A percentile compares a stretch with the other conserved stretches of the same genome.
Conservation (phyloP, 352 stramenopile species). For the Globisporangium okanoganense region DNA sequence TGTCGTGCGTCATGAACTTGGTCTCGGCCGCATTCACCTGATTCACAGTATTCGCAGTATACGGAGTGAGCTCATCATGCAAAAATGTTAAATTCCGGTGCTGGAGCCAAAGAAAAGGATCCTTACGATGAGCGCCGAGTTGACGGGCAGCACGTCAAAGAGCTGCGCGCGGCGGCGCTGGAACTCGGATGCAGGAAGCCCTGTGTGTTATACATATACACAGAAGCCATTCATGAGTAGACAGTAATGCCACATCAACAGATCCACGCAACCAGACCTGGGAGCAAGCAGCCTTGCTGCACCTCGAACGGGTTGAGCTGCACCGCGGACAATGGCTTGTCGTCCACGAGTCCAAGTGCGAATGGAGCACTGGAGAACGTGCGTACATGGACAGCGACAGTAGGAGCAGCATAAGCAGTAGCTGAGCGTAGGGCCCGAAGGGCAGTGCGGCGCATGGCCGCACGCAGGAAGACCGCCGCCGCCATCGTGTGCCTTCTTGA, state of each 20-base stretch:
- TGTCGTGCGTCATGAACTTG: slow-evolving; percentile 88
- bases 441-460: neutral
- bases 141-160: slow-evolving; percentile 56
- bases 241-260: neutral
- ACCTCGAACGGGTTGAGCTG: slow-evolving; percentile 51
- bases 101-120: neutral
- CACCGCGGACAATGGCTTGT: slow-evolving; percentile 6
- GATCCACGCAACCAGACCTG: slow-evolving; percentile 22
- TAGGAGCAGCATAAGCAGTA: neutral
- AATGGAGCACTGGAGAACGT: slow-evolving; percentile 22
- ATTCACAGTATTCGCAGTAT: neutral
- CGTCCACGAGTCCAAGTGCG: slow-evolving; percentile 23
- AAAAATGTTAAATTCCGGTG: neutral
- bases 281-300: slow-evolving; percentile 40
- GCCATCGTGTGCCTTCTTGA: neutral
- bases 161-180: slow-evolving; percentile 52
- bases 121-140: slow-evolving; percentile 69
- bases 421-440: neutral
- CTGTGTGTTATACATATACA: slow-evolving; percentile 13
- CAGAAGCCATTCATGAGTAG: neutral
- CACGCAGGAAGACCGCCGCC: neutral
- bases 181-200: slow-evolving; percentile 60
- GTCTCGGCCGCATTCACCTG: slow-evolving; percentile 62
- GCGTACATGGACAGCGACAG: neutral
- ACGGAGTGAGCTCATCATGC: neutral